Percentiles rank a stretch among this genome's conserved stretches.
Conservation (phyloP, 192 early-diverging fungal genomes). For the Umbelopsis vinacea region DNA sequence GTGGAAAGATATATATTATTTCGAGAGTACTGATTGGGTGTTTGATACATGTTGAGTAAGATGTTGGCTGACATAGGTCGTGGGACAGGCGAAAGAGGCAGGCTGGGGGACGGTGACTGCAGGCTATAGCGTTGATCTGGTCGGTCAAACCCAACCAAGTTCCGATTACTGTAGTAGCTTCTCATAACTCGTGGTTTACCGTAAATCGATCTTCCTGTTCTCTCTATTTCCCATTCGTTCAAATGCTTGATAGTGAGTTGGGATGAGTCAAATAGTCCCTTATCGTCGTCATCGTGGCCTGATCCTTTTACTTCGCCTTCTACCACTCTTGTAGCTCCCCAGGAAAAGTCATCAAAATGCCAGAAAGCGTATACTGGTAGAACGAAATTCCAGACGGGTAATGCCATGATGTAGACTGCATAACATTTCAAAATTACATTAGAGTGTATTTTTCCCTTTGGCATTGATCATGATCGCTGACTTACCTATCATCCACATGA, state of each 20-base stretch:
- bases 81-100: background rate
- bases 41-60: background rate
- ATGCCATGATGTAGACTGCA: conserved; percentile 75
- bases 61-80: background rate
- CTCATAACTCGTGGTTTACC: background rate
- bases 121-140: background rate
- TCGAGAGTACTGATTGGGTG: background rate
- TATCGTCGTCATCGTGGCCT: conserved; percentile 67
- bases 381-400: conserved; percentile 95
- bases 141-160: background rate
- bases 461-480: background rate
- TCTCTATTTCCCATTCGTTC: conserved; percentile 62
- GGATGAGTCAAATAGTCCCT: conserved; percentile 74
- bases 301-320: conserved; percentile 69
- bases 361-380: conserved; percentile 92
- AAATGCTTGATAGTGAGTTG: conserved; percentile 57
- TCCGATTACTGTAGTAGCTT: conserved; percentile 8
- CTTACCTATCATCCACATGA: conserved; percentile 84
- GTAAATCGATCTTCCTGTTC: conserved; percentile 38
- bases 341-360: conserved; percentile 94
- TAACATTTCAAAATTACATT: conserved; percentile 19
- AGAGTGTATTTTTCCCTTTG: background rate
- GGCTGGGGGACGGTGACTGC: background rate
- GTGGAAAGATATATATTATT: background rate
- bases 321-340: conserved; percentile 81